These are phyloP conservation scores for Trifolium dubium DNA, from an alignment of 306 rosid species.

Conservation along the genomic window DNA sequence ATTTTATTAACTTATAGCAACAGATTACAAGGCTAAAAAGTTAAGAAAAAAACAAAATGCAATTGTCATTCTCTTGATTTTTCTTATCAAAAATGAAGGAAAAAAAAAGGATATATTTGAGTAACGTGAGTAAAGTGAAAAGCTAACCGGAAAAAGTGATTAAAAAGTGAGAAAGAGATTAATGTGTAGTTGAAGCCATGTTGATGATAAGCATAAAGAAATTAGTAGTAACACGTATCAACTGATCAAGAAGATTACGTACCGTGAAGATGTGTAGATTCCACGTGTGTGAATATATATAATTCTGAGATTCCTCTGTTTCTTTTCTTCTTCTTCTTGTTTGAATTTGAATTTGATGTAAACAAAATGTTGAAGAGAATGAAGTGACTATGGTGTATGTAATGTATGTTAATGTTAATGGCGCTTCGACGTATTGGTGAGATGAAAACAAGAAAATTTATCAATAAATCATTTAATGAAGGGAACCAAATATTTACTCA, in stretches of 20 bases:
- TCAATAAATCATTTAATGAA: too few relatives aligned
- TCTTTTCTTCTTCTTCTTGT: too few relatives aligned
- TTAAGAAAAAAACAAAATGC: neutral
- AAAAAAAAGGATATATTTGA: neutral
- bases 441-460: too few relatives aligned
- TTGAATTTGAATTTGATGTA: too few relatives aligned
- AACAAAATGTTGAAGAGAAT: too few relatives aligned
- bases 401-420: too few relatives aligned
- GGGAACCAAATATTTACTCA: too few relatives aligned
- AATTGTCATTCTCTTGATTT: neutral
- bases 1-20: neutral
- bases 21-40: neutral
- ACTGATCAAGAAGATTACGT: neutral
- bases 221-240: neutral
- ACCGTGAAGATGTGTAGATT: neutral
- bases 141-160: neutral
- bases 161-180: neutral
- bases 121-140: neutral
- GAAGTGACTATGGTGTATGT: too few relatives aligned
- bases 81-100: neutral
- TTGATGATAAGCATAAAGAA: conserved; percentile 10
- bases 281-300: neutral
- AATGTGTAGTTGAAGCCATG: neutral
- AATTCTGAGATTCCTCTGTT: too few relatives aligned
- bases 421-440: too few relatives aligned